A percentile compares a stretch with the other conserved stretches of the same genome.
phyloP scores from a whole-genome alignment of 1,284 basidiomycete species.

The Melampsora larici-populina region DNA sequence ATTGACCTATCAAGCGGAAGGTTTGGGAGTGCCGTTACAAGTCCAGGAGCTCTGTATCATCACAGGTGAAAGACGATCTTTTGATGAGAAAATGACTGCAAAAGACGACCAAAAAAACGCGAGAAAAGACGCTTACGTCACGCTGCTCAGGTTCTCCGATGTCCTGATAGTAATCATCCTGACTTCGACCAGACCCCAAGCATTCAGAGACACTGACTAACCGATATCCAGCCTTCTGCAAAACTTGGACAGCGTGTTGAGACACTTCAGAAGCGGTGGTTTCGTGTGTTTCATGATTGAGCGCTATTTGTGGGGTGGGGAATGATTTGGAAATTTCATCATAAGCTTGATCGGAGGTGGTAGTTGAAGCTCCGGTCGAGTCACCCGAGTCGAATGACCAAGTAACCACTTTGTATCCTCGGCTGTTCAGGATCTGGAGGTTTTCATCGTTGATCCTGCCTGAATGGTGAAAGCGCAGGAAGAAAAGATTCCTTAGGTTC shows the following conservation, averaged over 20 bases:
- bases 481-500: background rate
- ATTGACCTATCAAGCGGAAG: background rate
- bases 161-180: background rate
- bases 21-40: constrained; percentile 5
- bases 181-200: background rate
- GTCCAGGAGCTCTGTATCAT: constrained; percentile 1
- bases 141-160: background rate
- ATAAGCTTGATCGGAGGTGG: background rate
- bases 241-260: background rate
- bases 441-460: constrained; percentile 1
- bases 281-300: constrained; percentile 1
- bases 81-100: background rate
- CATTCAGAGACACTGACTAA: background rate
- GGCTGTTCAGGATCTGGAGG: constrained; percentile 15
- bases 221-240: background rate
- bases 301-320: background rate
- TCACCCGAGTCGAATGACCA: constrained; percentile 40
- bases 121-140: background rate
- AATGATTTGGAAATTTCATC: background rate
- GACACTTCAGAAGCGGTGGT: background rate
- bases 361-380: background rate
- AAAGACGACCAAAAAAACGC: background rate
- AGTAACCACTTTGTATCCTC: constrained; percentile 33
- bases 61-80: background rate
- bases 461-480: background rate